Base-by-base conservation (phyloP, 305 asterid species). In the Fraxinus sp. region DNA sequence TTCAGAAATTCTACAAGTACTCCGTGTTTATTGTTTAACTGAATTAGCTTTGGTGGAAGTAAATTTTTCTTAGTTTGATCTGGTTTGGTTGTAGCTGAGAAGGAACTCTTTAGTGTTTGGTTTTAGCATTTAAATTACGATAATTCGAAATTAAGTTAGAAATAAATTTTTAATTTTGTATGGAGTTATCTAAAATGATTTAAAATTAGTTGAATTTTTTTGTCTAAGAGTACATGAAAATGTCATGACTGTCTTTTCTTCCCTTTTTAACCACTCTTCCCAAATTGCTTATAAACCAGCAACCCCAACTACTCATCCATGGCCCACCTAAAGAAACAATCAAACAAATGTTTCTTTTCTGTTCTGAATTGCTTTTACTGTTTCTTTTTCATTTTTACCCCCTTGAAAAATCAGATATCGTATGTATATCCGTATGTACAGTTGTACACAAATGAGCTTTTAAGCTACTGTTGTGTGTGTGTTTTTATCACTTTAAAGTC, bases 81-180 rank as follows among this genome's bases (percentile, higher is more conserved):
- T 37, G 83, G 28, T 28, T 57, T 78, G 52, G 26, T 79, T 55
- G 79, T 81, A 30, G n/a, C 16, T 16, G 43, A 36, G 57, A 59
- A 36, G 18, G 81, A 41, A 26, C 74, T 35, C 20, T 10, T 43
- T 49, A 43, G 55, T 46, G 22, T 46, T 83, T 18, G 55, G 30
- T 26, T 46, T 36, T 20, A 33, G 62, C 64, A 46, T 49, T 10
- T 59, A 76, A 49, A 43, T 76, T 49, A 79, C 18, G 11, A 73
- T 78, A 52, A 52, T 4, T 52, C 22, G 62, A 52, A 52, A 52
- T 52, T n/a, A 55, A n/a, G 66, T n/a, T n/a, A n/a, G 66, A 57
- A 57, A n/a, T 57, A 57, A n/a, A 57, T 57, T 57, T 57, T 6
- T 5, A 5, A 57, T n/a, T 57, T 57, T 57, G 26, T 18, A 16